Evolutionary conservation across 2,329 filamentous ascomycete species (phyloP).

Genomic region (Elsinoe ampelina): DNA sequence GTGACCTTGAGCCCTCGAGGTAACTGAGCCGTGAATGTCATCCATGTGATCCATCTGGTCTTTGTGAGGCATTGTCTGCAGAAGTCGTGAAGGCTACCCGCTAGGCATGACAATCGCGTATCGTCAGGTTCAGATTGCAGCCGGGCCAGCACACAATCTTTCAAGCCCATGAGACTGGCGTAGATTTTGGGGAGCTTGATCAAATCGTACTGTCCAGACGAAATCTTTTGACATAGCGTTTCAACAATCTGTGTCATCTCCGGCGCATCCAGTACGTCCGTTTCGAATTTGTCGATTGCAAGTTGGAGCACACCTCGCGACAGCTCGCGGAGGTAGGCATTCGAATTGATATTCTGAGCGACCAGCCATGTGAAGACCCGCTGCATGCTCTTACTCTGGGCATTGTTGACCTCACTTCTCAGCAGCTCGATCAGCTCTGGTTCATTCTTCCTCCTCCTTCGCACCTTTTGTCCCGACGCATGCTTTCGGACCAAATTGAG

Average conservation of each 20-base stretch:
- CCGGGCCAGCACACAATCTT: too few species aligned
- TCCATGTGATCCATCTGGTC: background rate
- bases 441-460: too few species aligned
- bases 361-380: background rate
- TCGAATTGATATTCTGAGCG: background rate
- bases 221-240: background rate
- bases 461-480: too few species aligned
- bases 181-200: too few species aligned
- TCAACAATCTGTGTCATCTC: background rate
- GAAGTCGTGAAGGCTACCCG: background rate
- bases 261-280: background rate
- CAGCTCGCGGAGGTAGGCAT: background rate
- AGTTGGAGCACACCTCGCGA: background rate
- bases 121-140: too few species aligned
- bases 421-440: background rate
- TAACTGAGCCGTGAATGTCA: background rate
- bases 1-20: background rate
- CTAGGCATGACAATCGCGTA: background rate
- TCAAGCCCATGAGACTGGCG: too few species aligned
- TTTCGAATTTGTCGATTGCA: background rate
- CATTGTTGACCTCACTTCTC: background rate
- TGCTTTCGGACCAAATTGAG: background rate
- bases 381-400: background rate
- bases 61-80: background rate
- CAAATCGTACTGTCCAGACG: too few species aligned